Conservation (phyloP, 805 yeast genomes). For the Candida ulmi region DNA sequence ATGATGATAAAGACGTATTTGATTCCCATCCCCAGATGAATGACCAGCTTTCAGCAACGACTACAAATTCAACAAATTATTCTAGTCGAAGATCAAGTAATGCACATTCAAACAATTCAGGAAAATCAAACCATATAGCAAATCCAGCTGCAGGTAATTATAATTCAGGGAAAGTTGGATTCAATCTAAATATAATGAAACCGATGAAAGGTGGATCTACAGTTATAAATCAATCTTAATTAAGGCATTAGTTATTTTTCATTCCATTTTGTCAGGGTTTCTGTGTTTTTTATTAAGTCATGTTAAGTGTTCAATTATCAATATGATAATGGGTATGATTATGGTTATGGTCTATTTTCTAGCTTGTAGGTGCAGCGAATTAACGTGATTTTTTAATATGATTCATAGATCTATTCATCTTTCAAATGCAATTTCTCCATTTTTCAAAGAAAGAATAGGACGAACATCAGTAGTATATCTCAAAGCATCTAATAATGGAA, state of each 20-base stretch:
- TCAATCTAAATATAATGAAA: slow-evolving; percentile 55
- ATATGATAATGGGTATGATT: no score
- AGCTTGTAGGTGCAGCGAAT: no score
- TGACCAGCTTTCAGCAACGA: no score
- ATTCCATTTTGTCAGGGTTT: no score
- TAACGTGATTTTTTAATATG: no score
- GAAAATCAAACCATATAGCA: slow-evolving; percentile 3
- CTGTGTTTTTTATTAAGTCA: background rate
- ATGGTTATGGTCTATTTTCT: no score
- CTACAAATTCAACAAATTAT: no score
- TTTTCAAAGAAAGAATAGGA: slow-evolving; percentile 63
- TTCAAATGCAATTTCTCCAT: slow-evolving; percentile 63
- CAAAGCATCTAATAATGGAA: slow-evolving; percentile 75
- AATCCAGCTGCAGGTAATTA: slow-evolving; percentile 1
- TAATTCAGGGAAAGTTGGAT: slow-evolving; percentile 31
- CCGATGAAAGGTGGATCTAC: slow-evolving; percentile 44
- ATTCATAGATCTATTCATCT: slow-evolving; percentile 6
- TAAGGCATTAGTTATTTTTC: no score
- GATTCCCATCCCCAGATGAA: background rate
- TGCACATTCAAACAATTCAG: background rate
- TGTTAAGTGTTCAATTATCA: no score
- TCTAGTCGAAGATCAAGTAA: background rate
- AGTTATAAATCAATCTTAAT: slow-evolving; percentile 3
- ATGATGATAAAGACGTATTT: background rate
- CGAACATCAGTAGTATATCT: slow-evolving; percentile 83